phyloP scores from a whole-genome alignment of 1,284 basidiomycete species.

The Cystobasidium sp. region DNA sequence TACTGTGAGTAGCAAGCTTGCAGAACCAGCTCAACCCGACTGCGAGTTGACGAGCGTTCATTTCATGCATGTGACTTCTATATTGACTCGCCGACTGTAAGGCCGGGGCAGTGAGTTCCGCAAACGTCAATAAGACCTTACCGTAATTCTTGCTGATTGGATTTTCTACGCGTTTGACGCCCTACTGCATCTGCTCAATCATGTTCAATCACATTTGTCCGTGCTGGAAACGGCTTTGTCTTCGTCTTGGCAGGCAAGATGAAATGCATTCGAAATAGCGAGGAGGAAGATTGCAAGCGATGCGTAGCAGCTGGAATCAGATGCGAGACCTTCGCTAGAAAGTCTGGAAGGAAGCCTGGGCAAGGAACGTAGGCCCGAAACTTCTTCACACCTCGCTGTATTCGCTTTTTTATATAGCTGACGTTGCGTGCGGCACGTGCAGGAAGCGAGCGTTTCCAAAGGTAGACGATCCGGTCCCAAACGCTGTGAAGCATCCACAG shows the following conservation, averaged over 20 bases:
- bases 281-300: constrained; percentile 28
- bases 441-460: neutral
- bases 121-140: neutral
- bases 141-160: neutral
- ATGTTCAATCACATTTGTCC: neutral
- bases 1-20: constrained; percentile 8
- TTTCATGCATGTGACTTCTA: neutral
- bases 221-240: neutral
- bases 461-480: too few relatives aligned
- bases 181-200: neutral
- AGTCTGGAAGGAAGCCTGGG: constrained; percentile 20
- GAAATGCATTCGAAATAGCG: constrained; percentile 29
- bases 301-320: constrained; percentile 22
- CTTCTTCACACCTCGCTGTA: neutral
- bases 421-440: neutral
- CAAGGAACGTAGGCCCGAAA: constrained; percentile 3
- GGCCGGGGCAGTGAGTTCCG: neutral
- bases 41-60: neutral
- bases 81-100: neutral
- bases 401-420: neutral
- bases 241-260: constrained; percentile 21
- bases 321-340: constrained; percentile 26
- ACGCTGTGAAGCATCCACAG: too few relatives aligned
- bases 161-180: neutral
- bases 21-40: neutral